Evolutionary conservation across 23 red algal species (phyloP).

Genomic region (Agarophyton chilense): DNA sequence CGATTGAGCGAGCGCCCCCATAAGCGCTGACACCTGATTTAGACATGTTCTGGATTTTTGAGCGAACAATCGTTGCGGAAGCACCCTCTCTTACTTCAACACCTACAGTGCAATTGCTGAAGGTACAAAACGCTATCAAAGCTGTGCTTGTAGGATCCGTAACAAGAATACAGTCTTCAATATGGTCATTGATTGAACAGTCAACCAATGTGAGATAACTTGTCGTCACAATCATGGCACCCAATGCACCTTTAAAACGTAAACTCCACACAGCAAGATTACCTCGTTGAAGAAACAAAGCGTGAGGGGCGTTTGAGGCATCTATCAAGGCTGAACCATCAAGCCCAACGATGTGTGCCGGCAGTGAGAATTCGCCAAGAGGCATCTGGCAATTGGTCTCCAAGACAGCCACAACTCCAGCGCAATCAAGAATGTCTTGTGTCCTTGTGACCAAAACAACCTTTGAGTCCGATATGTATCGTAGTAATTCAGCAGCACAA

Average conservation of each 20-base stretch:
- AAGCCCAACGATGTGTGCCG: slow-evolving; percentile 28
- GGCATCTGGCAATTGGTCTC: background rate
- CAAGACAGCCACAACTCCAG: background rate
- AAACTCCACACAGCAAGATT: slow-evolving; percentile 9
- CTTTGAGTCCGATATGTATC: background rate
- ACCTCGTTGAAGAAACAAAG: background rate
- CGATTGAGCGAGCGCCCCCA: slow-evolving; percentile 19
- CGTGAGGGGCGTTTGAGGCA: background rate
- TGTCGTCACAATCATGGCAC: background rate
- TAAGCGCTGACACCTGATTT: background rate
- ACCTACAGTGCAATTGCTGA: background rate
- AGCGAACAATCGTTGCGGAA: slow-evolving; percentile 1
- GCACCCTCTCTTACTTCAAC: slow-evolving; percentile 41
- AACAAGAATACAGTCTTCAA: slow-evolving; percentile 33
- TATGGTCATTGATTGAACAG: background rate
- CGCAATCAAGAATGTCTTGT: background rate
- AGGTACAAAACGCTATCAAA: slow-evolving; percentile 5
- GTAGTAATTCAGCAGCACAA: slow-evolving; percentile 23
- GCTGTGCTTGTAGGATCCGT: background rate
- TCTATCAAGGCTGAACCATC: slow-evolving; percentile 5
- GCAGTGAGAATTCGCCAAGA: background rate
- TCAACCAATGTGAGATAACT: slow-evolving; percentile 32
- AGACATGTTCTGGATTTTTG: slow-evolving; percentile 4
- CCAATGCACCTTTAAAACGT: slow-evolving; percentile 2
- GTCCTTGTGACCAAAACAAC: background rate